These are phyloP conservation scores for Candida xiaguanensis DNA, from an alignment of 805 yeast genomes.

Conservation along the genomic window DNA sequence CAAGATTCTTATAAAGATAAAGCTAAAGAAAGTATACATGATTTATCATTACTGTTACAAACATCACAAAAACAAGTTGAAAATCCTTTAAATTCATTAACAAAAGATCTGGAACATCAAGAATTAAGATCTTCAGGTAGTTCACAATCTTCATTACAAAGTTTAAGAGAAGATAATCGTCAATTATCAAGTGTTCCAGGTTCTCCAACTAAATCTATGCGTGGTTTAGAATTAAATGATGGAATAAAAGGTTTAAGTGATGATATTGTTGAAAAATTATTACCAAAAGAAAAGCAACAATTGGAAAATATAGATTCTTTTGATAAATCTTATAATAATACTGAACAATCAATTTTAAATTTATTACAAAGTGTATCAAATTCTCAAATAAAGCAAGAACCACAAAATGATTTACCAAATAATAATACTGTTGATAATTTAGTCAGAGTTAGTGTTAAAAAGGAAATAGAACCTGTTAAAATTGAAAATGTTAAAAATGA, in stretches of 20 bases:
- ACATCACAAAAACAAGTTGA: constrained; percentile 18
- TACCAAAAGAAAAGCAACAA: constrained; percentile 19
- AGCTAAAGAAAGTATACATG: constrained; percentile 32
- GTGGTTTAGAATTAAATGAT: constrained; percentile 35
- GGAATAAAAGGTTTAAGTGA: constrained; percentile 43
- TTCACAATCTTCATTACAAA: constrained; percentile 39
- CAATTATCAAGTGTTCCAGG: constrained; percentile 18
- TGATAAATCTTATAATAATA: constrained; percentile 30
- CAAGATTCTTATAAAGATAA: constrained; percentile 21
- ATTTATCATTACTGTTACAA: constrained; percentile 28
- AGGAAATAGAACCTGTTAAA: neutral
- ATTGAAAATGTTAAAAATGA: neutral
- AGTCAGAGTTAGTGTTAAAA: neutral
- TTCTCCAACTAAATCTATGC: constrained; percentile 15
- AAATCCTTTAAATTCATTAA: constrained; percentile 31
- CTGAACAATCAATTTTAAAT: constrained; percentile 40
- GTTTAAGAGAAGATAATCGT: constrained; percentile 28
- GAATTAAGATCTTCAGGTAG: constrained; percentile 29
- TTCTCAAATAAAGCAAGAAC: neutral
- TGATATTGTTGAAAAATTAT: constrained; percentile 29
- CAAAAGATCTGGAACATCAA: constrained; percentile 21
- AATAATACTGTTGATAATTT: neutral
- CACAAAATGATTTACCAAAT: neutral
- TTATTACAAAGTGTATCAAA: constrained; percentile 23
- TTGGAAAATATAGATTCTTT: constrained; percentile 21